Evolutionary conservation across 1,284 basidiomycete genomes (phyloP).

Genomic region (Leccinum pachyderme): DNA sequence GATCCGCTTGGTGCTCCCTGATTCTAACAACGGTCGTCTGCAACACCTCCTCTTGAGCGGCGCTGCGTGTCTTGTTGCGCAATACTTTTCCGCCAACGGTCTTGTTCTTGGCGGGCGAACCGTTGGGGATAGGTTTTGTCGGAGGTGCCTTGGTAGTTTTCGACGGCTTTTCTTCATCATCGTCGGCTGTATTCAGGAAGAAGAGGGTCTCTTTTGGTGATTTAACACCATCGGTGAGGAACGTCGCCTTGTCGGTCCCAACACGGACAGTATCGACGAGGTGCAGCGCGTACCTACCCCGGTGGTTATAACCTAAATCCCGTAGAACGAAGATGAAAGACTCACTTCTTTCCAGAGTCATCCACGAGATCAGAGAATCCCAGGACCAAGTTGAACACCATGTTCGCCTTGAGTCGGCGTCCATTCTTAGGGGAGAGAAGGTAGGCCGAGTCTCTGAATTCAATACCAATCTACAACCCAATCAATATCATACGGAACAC

Average conservation of each 20-base stretch:
- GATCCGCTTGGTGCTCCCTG: constrained; percentile 84
- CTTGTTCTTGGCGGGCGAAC: constrained; percentile 67
- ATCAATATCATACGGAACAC: constrained; percentile 1
- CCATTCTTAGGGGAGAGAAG: constrained; percentile 81
- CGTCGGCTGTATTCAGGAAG: constrained; percentile 65
- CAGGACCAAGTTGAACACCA: constrained; percentile 84
- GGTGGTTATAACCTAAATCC: constrained; percentile 7
- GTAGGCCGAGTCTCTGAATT: constrained; percentile 90
- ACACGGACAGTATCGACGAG: constrained; percentile 89
- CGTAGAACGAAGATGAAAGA: constrained; percentile 1
- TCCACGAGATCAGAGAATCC: constrained; percentile 85
- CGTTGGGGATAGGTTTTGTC: constrained; percentile 51
- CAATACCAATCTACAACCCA: constrained; percentile 76
- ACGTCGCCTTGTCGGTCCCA: constrained; percentile 62
- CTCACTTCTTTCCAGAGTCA: constrained; percentile 73
- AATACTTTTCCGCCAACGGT: constrained; percentile 80
- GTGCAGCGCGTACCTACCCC: constrained; percentile 79
- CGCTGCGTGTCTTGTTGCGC: constrained; percentile 80
- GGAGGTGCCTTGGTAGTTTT: constrained; percentile 61
- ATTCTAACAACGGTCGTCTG: constrained; percentile 72
- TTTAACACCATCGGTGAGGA: constrained; percentile 85
- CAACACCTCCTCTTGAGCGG: constrained; percentile 74
- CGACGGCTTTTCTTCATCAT: constrained; percentile 50
- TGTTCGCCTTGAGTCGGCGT: constrained; percentile 70
- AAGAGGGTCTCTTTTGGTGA: constrained; percentile 86